Conservation (phyloP, 2,329 filamentous ascomycete species). For the Botryosphaeria agaves region DNA sequence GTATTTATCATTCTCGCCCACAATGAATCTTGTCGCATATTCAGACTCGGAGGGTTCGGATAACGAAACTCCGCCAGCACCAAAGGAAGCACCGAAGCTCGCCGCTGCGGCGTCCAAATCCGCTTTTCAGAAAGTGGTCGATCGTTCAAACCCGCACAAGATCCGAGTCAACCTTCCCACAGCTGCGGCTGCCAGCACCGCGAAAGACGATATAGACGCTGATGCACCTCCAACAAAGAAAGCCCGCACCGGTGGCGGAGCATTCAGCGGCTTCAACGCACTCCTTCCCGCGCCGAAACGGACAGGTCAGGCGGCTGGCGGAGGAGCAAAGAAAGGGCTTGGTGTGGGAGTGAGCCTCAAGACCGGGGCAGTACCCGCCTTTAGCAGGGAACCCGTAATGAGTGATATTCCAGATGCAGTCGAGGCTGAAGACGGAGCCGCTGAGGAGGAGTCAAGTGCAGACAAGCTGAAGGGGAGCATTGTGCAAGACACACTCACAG, state of each 20-base stretch:
- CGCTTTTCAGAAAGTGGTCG: conserved; percentile 62
- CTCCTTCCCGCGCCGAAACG: conserved; percentile 73
- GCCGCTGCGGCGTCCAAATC: conserved; percentile 29
- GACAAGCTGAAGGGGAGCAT: conserved; percentile 5
- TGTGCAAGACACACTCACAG: too few relatives aligned
- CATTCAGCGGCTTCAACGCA: conserved; percentile 70
- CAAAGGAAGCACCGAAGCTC: conserved; percentile 20
- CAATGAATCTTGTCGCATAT: conserved; percentile 71
- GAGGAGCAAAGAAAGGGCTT: conserved; percentile 18
- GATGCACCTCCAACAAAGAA: conserved; percentile 53
- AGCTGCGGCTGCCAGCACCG: conserved; percentile 22
- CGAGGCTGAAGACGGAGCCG: conserved; percentile 12
- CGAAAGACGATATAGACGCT: conserved; percentile 25
- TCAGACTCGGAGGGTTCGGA: conserved; percentile 63
- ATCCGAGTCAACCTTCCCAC: conserved; percentile 66
- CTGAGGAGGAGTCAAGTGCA: conserved; percentile 5
- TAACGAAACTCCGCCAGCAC: conserved; percentile 28
- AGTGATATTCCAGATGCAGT: conserved; percentile 3
- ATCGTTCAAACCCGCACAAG: conserved; percentile 65
- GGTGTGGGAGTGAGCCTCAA: conserved; percentile 53
- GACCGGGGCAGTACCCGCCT: conserved; percentile 70
- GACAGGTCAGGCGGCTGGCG: conserved; percentile 10
- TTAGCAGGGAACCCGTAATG: conserved; percentile 42
- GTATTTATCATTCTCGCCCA: too few relatives aligned
- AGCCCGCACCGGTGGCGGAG: conserved; percentile 42